Evolutionary conservation across 108 stramenopile species (phyloP), one percentile per base, ranked within the genome.

Genomic region (Cyclotella baltica): DNA sequence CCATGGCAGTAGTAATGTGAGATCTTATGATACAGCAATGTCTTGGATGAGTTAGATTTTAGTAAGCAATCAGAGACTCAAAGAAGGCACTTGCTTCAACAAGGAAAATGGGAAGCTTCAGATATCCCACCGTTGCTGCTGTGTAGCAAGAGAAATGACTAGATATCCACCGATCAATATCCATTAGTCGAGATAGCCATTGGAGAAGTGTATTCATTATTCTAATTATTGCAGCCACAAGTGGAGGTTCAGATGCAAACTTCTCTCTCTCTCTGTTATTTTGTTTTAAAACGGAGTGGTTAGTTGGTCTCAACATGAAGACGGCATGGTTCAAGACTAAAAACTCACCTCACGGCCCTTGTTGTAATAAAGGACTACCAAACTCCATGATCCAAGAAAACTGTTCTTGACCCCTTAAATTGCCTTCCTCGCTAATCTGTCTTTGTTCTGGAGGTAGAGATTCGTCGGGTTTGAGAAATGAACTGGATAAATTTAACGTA

Each of bases 151-250:
- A n/a, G n/a, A n/a, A n/a, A n/a, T n/a, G n/a, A n/a, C n/a, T n/a
- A n/a, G 85, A 83, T 30, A 91, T 76, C 48, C 77, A 76, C 10
- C 69, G 46, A 67, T 95, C 90, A 6, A 75, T 48, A n/a, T 25
- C 29, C 50, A 78, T 61, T 1, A 93, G 59, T 27, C 73, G 71
- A 22, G 73, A 11, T 2, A 96, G 72, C 58, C 75, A 85, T 0
- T 91, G 92, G 20, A 88, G 36, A 33, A 93, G 62, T 47, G 81
- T 89, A 31, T 91, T 92, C 95, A 96, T 96, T 63, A 96, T 64
- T 33, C 95, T 52, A 52, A 13, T n/a, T 4, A 52, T n/a, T 19
- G 19, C 51, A 52, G 51, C 51, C 4, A 52, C 51, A 59, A 78
- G 71, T 43, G 62, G 53, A 37, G 40, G 43, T 76, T 59, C 62